Evolutionary conservation across 768 basidiomycete genomes (phyloP).

Genomic region (Russula ochroleuca): DNA sequence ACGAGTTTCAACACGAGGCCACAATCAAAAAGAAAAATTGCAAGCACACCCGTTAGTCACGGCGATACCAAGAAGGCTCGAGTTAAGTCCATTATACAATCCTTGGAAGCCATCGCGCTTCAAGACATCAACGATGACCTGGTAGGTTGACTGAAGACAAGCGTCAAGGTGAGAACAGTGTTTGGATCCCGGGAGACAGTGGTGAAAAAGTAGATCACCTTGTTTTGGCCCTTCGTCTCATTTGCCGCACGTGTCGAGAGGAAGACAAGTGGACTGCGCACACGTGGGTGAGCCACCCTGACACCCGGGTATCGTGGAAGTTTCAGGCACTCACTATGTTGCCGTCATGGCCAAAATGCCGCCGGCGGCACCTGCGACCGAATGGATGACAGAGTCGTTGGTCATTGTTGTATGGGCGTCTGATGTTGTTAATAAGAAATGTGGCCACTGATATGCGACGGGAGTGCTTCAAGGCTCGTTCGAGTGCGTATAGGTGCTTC

Average conservation of each 20-base stretch:
- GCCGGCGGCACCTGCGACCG: conserved; percentile 84
- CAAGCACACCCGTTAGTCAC: conserved; percentile 79
- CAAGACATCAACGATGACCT: conserved; percentile 69
- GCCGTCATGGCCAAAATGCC: conserved; percentile 89
- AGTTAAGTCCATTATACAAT: conserved; percentile 81
- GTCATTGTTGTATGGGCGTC: conserved; percentile 28
- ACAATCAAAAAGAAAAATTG: background rate
- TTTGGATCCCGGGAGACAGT: background rate
- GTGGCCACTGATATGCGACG: background rate
- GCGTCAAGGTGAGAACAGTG: conserved; percentile 4
- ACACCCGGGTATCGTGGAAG: conserved; percentile 8
- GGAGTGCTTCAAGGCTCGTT: background rate
- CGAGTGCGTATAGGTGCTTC: background rate
- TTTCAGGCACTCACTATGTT: conserved; percentile 58
- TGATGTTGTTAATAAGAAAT: background rate
- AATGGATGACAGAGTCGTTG: conserved; percentile 76
- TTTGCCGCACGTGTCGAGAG: conserved; percentile 92
- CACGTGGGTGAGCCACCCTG: conserved; percentile 14
- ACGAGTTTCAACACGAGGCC: conserved; percentile 6
- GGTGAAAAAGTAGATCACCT: conserved; percentile 43
- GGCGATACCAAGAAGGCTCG: conserved; percentile 85
- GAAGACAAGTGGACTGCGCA: conserved; percentile 77
- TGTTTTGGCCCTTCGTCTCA: conserved; percentile 71
- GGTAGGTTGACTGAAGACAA: conserved; percentile 50
- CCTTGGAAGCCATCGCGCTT: conserved; percentile 80